Conservation (phyloP, 352 stramenopile genomes). For the Globisporangium iwayamae region DNA sequence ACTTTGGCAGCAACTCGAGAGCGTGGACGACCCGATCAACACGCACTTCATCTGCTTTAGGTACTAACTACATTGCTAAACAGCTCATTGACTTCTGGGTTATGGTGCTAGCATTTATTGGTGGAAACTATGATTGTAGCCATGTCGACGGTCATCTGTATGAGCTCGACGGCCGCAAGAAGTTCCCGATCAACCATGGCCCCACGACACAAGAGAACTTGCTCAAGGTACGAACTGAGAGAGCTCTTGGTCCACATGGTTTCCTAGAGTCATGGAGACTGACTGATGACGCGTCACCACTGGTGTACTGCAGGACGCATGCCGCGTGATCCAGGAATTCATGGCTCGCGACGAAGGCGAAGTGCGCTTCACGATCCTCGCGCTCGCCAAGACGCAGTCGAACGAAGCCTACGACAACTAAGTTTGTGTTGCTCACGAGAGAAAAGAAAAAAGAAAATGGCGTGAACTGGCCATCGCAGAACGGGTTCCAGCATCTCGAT, state of each 20-base stretch:
- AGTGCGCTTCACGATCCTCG: slow-evolving; percentile 94
- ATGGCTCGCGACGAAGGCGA: slow-evolving; percentile 94
- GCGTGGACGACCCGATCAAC: slow-evolving; percentile 90
- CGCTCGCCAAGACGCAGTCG: slow-evolving; percentile 72
- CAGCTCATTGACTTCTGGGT: not conserved
- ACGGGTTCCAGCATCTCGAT: too few species aligned
- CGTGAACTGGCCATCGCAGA: too few species aligned
- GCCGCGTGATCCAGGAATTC: slow-evolving; percentile 89
- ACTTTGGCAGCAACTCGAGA: slow-evolving; percentile 68
- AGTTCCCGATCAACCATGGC: slow-evolving; percentile 93
- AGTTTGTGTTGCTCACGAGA: not conserved
- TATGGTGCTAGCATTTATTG: not conserved
- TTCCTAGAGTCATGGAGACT: not conserved
- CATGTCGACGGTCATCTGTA: slow-evolving; percentile 91
- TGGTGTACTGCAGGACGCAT: slow-evolving; percentile 63
- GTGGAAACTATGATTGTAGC: slow-evolving; percentile 20
- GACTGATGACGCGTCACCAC: not conserved
- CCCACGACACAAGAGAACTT: slow-evolving; percentile 80
- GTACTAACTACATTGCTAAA: slow-evolving; percentile 42
- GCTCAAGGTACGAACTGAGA: slow-evolving; percentile 50
- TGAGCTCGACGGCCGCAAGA: slow-evolving; percentile 95
- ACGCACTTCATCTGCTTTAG: slow-evolving; percentile 98
- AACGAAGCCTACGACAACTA: slow-evolving; percentile 27
- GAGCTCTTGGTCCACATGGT: not conserved
- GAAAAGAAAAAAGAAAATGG: slow-evolving; percentile 5